Percentiles rank a stretch among this genome's conserved stretches.
phyloP scores from a whole-genome alignment of 192 early-diverging fungal genomes.

The Oehlia diaphana region DNA sequence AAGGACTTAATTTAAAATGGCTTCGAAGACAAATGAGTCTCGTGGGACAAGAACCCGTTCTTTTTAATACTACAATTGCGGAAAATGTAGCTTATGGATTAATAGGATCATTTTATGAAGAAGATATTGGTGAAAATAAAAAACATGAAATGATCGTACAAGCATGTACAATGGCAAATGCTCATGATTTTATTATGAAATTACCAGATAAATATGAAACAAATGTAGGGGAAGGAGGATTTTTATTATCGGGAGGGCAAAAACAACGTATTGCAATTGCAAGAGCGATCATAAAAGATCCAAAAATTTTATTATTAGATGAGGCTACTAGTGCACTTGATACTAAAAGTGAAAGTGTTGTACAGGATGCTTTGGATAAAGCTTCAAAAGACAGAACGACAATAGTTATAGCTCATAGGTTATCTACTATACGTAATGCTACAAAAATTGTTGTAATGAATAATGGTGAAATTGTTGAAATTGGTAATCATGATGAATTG shows the following conservation, averaged over 20 bases:
- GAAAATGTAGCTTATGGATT: slow-evolving; percentile 30
- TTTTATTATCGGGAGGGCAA: slow-evolving; percentile 64
- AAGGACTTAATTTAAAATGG: slow-evolving; percentile 47
- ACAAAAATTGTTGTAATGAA: slow-evolving; percentile 79
- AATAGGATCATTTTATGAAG: slow-evolving; percentile 19
- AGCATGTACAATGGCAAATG: slow-evolving; percentile 70
- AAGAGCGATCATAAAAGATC: slow-evolving; percentile 87
- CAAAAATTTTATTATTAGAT: slow-evolving; percentile 82
- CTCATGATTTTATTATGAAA: slow-evolving; percentile 72
- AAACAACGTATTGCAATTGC: slow-evolving; percentile 80
- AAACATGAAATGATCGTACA: slow-evolving; percentile 43
- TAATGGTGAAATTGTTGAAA: slow-evolving; percentile 62
- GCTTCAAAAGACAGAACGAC: slow-evolving; percentile 75
- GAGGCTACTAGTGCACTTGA: slow-evolving; percentile 92
- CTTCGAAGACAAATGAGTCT: slow-evolving; percentile 71
- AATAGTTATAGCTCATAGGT: slow-evolving; percentile 81
- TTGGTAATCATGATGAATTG: slow-evolving; percentile 73
- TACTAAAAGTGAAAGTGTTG: slow-evolving; percentile 68
- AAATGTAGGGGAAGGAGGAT: slow-evolving; percentile 80
- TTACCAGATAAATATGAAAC: slow-evolving; percentile 85
- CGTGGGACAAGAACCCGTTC: slow-evolving; percentile 64
- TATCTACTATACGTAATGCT: slow-evolving; percentile 81
- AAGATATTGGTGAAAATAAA: slow-evolving; percentile 1
- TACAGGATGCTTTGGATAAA: slow-evolving; percentile 77
- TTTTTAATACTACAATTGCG: slow-evolving; percentile 59